Conservation (phyloP, 1,284 basidiomycete genomes). For the Earliella scabrosa region DNA sequence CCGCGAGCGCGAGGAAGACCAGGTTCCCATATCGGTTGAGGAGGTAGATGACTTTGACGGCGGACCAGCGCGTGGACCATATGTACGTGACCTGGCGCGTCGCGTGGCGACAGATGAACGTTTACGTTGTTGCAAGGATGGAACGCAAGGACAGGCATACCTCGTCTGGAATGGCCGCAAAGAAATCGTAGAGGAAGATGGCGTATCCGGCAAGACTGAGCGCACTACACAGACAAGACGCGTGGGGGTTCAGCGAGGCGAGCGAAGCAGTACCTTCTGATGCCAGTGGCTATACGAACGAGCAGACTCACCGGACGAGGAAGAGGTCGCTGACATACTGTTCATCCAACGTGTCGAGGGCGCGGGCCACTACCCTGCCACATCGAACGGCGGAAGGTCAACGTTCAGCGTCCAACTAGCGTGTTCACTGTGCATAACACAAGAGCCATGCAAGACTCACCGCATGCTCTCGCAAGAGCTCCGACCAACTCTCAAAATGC, state of each 20-base stretch:
- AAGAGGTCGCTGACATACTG: conserved; percentile 18
- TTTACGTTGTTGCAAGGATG: too few relatives aligned
- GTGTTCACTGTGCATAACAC: too few relatives aligned
- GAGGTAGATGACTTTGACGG: conserved; percentile 23
- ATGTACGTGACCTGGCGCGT: conserved; percentile 23
- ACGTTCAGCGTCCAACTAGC: too few relatives aligned
- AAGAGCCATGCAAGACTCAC: neutral
- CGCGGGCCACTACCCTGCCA: conserved; percentile 6
- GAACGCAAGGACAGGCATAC: neutral
- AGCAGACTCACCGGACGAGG: conserved; percentile 13
- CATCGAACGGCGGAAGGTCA: neutral
- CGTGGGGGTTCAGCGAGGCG: neutral
- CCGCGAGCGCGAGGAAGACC: conserved; percentile 5
- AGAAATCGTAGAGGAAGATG: conserved; percentile 18
- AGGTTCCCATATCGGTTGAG: conserved; percentile 24
- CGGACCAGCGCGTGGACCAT: conserved; percentile 25
- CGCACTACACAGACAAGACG: neutral
- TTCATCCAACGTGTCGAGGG: conserved; percentile 13
- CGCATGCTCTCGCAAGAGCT: neutral
- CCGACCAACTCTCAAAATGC: too few relatives aligned
- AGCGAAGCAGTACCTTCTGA: neutral
- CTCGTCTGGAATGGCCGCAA: conserved; percentile 19
- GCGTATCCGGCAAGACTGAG: conserved; percentile 16
- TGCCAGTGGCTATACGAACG: neutral
- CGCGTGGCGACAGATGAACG: too few relatives aligned